Evolutionary conservation across 2,329 filamentous ascomycete genomes (phyloP), one percentile per base, ranked within the genome.

Genomic region (Chrysoporthe deuterocubensis): DNA sequence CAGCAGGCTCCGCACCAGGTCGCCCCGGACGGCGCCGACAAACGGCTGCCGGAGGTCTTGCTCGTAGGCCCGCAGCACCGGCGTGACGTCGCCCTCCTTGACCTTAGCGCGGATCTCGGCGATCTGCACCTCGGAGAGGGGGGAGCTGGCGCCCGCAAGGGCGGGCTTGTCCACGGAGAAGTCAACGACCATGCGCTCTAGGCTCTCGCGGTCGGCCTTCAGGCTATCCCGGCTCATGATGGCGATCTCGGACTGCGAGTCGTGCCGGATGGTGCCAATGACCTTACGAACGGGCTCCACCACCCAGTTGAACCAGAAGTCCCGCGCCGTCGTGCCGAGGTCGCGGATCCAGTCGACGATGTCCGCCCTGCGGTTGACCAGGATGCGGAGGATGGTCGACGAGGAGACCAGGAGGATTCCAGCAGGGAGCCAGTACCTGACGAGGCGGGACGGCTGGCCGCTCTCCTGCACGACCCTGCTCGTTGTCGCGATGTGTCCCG

Each of bases 251-350:
- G 93, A 97, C 72, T 90, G 91, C 74, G 92, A 89, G 74, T 98
- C 93, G 77, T 98, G 96, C 5, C 95, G 90, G 72, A 99, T 98
- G 0, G 96, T 99, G 61, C 91, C 90, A 67, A 99, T 87, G 21
- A 99, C 85, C 76, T 93, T 95, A 73, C 89, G 89, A 0, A 89
- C 84, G 0, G 96, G 96, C 71, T 97, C 91, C 13, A 99, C 82
- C 3, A 99, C 91, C 96, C 96, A 99, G 77, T 99, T 99, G 69
- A 90, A 84, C 92, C 94, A 97, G 76, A 99, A 99, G 78, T 97
- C 95, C 65, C 92, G 86, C 0, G 90, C 81, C 0, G 96, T 99
- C 1, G 83, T 82, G 8, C 93, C 95, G 37, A 97, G 81, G 71
- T 96, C 92, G 46, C 86, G 83, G 57, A 97, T 83, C 94, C 94